Evolutionary conservation across 257 asterid genomes (phyloP), one percentile per base, ranked within the genome.

Genomic region (Solanum gracilifrons): DNA sequence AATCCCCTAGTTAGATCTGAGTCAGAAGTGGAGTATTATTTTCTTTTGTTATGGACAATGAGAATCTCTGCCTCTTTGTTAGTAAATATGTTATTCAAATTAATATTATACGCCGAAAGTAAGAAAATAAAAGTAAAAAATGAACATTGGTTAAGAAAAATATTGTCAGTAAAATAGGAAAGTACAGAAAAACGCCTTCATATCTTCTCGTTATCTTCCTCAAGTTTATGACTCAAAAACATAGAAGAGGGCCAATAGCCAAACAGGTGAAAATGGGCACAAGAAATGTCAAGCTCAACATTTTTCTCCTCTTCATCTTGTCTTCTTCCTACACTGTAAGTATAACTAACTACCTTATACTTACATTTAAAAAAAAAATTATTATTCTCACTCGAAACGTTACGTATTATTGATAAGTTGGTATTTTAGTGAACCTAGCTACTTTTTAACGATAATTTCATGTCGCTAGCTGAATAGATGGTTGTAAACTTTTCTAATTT

Each of bases 241-340:
- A 64, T n/a, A 85, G 29, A 80, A 80, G 27, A 46, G 13, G 36
- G 68, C 85, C 68, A 80, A 80, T 37, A 23, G 31, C n/a, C 51
- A 75, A 75, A 1, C 90, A 86, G 73, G 11, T 74, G 83, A 73
- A 92, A 95, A 73, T 92, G 96, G 94, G 89, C 87, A 90, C 36
- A 69, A 80, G 29, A 84, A 80, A 13, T 80, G 89, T 90, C 92
- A 91, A 92, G 91, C 82, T 90, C 89, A 86, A 31, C 66, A 39
- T 29, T 86, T 69, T 85, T 88, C 86, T 82, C 92, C 87, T 88
- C 89, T 86, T 87, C 60, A 15, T 43, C 88, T 91, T 91, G 86
- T 91, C 91, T 18, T 72, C 91, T 88, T 91, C 73, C 82, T 88
- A 46, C 88, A 37, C 37, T 87, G 98, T 93, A 91, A 89, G 94